phyloP scores from a whole-genome alignment of 257 asterid species.

The Solanum chiquidenum region DNA sequence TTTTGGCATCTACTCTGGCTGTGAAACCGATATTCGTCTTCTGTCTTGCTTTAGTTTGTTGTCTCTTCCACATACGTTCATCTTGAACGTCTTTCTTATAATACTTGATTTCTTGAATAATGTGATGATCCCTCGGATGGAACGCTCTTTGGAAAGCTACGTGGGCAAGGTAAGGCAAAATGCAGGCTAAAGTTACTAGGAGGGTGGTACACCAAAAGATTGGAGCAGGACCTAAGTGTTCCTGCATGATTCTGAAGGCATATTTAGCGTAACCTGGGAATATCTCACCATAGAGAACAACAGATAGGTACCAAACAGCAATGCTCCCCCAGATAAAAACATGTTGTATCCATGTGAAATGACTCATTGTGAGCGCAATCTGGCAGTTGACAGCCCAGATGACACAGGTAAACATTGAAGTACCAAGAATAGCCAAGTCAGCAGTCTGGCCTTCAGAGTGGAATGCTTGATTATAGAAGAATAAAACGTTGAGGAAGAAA shows the following conservation, averaged over 20 bases:
- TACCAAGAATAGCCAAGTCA: slow-evolving; percentile 76
- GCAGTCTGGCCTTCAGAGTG: slow-evolving; percentile 72
- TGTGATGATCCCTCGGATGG: slow-evolving; percentile 84
- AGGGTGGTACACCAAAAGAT: slow-evolving; percentile 72
- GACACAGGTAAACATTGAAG: slow-evolving; percentile 87
- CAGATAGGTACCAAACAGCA: slow-evolving; percentile 64
- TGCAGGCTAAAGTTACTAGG: slow-evolving; percentile 52
- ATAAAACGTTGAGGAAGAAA: slow-evolving; percentile 66
- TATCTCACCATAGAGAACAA: slow-evolving; percentile 49
- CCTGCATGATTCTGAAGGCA: slow-evolving; percentile 44
- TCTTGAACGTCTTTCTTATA: slow-evolving; percentile 51
- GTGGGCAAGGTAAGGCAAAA: slow-evolving; percentile 76
- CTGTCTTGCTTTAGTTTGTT: slow-evolving; percentile 59
- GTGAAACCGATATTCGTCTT: slow-evolving; percentile 80
- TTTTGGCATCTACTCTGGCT: slow-evolving; percentile 84
- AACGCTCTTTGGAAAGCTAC: slow-evolving; percentile 65
- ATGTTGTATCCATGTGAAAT: slow-evolving; percentile 98
- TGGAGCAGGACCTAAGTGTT: slow-evolving; percentile 79
- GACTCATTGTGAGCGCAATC: slow-evolving; percentile 76
- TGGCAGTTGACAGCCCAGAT: slow-evolving; percentile 89
- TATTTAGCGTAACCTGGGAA: slow-evolving; percentile 25
- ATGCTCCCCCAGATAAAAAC: slow-evolving; percentile 69
- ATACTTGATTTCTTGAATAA: slow-evolving; percentile 85
- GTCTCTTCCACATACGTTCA: slow-evolving; percentile 31
- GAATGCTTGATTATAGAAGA: slow-evolving; percentile 78